Base-by-base conservation (phyloP, 2,329 filamentous ascomycete species). In the Ceratocystis papillata region DNA sequence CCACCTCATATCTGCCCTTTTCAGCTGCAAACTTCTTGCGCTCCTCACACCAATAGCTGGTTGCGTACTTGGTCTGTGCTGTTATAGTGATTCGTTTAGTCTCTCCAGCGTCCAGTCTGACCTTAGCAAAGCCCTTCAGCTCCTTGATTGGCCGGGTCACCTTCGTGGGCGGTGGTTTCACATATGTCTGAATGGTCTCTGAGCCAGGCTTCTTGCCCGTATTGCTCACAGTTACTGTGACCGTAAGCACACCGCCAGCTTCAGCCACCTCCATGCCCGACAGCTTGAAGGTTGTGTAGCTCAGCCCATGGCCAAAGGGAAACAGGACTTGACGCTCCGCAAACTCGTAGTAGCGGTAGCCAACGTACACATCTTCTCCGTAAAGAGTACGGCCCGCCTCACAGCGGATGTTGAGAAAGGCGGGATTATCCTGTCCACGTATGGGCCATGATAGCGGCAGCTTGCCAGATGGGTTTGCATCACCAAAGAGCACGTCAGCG, bases 301-400 rank as follows among this genome's bases (percentile, higher is more conserved):
- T 88, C 1, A 94, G 79, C 1, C 90, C 90, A 72, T 90, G 86
- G 12, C 89, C 89, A 73, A 95, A 95, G 67, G 87, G 81, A 75
- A 92, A 94, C 33, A 87, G 80, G 0, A 87, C 83, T 0, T 80
- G 78, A 3, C 84, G 79, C 45, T 85, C 79, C n/a, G 81, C 79
- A 71, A 83, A 86, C 72, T 94, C 89, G 73, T 90, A 94, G 77
- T 86, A 90, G 25, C 88, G 81, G 76, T 94, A 94, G 2, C 89
- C 89, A 46, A 93, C 79, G 73, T 90, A 93, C 59, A 94, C 79
- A 68, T 90, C 89, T 74, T 94, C 89, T 60, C 87, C 87, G 72
- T 93, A 94, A 0, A 90, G 77, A 0, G 87, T 85, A 67, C 87
- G 81, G 57, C 87, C 83, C 45, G 85, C 84, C 74, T 93, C 88